phyloP scores from a whole-genome alignment of 1,139 yeast species.

The Suhomyces chickasaworum region DNA sequence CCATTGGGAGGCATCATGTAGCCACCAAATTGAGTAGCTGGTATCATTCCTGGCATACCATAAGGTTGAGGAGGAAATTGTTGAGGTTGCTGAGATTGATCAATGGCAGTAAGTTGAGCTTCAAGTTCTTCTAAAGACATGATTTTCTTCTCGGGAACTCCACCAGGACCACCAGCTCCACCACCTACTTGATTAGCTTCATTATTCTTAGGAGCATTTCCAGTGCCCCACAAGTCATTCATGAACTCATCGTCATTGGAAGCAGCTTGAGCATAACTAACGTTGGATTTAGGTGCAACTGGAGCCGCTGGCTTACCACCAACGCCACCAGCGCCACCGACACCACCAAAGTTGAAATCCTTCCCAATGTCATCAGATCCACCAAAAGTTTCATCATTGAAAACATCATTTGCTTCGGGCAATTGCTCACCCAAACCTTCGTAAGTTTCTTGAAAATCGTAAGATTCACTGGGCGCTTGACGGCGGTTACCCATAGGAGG shows the following conservation, averaged over 20 bases:
- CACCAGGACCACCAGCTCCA: constrained; percentile 9
- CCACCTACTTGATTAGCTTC: constrained; percentile 4
- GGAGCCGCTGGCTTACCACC: constrained; percentile 15
- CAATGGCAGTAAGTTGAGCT: constrained; percentile 63
- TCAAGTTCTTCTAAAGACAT: constrained; percentile 76
- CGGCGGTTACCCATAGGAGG: constrained; percentile 30
- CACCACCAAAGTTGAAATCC: constrained; percentile 70
- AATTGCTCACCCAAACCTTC: constrained; percentile 73
- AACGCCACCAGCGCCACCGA: constrained; percentile 20
- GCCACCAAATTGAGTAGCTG: constrained; percentile 40
- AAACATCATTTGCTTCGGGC: constrained; percentile 74
- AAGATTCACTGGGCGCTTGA: constrained; percentile 31
- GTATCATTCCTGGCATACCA: constrained; percentile 44
- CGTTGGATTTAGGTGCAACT: constrained; percentile 30
- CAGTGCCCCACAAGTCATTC: constrained; percentile 52
- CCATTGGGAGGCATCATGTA: constrained; percentile 46
- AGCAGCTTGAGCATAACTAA: constrained; percentile 58
- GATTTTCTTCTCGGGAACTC: constrained; percentile 42
- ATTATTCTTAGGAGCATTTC: constrained; percentile 30
- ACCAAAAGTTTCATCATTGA: constrained; percentile 91
- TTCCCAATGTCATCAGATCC: constrained; percentile 56
- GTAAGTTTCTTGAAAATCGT: constrained; percentile 83
- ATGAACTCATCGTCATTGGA: constrained; percentile 49
- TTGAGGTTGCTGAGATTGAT: constrained; percentile 29
- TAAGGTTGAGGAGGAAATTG: constrained; percentile 28